These are phyloP conservation scores for Angomonas deanei DNA, from an alignment of 208 protist genomes.

Conservation along the genomic window DNA sequence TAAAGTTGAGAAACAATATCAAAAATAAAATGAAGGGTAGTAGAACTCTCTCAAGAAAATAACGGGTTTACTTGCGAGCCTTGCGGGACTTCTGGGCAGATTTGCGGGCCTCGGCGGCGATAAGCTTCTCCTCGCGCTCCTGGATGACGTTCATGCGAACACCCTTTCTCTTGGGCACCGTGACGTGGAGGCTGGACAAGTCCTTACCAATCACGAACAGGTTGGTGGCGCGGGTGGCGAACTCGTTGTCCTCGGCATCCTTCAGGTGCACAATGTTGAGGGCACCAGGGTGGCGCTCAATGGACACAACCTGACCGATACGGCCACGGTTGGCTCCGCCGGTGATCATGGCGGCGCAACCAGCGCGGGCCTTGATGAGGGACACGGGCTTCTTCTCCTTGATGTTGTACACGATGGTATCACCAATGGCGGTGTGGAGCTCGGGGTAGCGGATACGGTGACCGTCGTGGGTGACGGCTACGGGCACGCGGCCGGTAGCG, in stretches of 20 bases:
- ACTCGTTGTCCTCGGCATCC: slow-evolving; percentile 89
- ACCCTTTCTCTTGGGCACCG: slow-evolving; percentile 96
- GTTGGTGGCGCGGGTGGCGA: slow-evolving; percentile 98
- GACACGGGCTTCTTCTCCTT: slow-evolving; percentile 93
- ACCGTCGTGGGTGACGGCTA: slow-evolving; percentile 98
- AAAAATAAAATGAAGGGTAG: slow-evolving; percentile 10
- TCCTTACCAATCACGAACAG: slow-evolving; percentile 98
- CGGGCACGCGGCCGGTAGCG: slow-evolving; percentile 93
- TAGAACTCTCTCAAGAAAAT: neutral
- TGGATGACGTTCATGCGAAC: slow-evolving; percentile 88
- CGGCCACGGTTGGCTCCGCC: slow-evolving; percentile 97
- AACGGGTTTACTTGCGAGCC: slow-evolving; percentile 37
- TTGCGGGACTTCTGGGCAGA: slow-evolving; percentile 42
- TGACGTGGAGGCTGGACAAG: slow-evolving; percentile 84
- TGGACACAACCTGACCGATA: slow-evolving; percentile 94
- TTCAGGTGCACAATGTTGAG: slow-evolving; percentile 98
- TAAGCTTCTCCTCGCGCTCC: slow-evolving; percentile 82
- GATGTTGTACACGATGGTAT: slow-evolving; percentile 98
- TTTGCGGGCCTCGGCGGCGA: slow-evolving; percentile 70
- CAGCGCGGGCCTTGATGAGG: slow-evolving; percentile 85
- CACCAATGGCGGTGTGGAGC: slow-evolving; percentile 93
- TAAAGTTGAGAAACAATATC: slow-evolving; percentile 5
- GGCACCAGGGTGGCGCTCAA: slow-evolving; percentile 93
- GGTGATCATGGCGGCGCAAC: slow-evolving; percentile 96
- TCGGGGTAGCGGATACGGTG: slow-evolving; percentile 99